Conservation (phyloP, 345 rosid species). For the Lepidium aucheri region DNA sequence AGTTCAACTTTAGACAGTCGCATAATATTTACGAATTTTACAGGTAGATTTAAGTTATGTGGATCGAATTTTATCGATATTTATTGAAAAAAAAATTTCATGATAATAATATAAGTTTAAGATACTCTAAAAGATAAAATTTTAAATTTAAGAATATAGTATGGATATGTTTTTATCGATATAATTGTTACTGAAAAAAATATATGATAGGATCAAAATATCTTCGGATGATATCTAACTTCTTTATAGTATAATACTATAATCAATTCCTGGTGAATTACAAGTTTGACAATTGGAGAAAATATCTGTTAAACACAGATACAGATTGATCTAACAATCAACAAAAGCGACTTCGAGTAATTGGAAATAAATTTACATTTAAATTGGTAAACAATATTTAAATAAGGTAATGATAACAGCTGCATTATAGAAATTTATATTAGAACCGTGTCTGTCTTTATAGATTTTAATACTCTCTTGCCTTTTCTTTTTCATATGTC, state of each 20-base stretch:
- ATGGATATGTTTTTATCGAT: too few species aligned
- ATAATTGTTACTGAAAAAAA: too few species aligned
- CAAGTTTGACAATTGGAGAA: background rate
- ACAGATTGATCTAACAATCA: constrained; percentile 5
- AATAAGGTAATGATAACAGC: constrained; percentile 29
- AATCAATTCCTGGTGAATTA: background rate
- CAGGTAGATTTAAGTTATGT: too few species aligned
- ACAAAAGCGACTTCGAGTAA: background rate
- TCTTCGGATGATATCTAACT: background rate
- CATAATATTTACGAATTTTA: too few species aligned
- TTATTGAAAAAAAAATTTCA: too few species aligned
- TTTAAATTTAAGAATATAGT: too few species aligned
- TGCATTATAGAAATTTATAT: constrained; percentile 16
- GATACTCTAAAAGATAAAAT: too few species aligned
- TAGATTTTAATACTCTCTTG: constrained; percentile 15
- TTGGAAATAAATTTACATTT: background rate
- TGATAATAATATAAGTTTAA: too few species aligned
- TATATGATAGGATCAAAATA: too few species aligned
- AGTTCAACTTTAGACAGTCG: too few species aligned
- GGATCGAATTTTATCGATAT: too few species aligned
- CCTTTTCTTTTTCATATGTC: constrained; percentile 19
- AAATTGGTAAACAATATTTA: constrained; percentile 5
- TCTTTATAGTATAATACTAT: background rate
- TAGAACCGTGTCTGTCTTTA: constrained; percentile 25
- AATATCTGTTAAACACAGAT: constrained; percentile 13